Conservation (phyloP, 768 basidiomycete genomes). For the Phylloporus rhodoxanthus region DNA sequence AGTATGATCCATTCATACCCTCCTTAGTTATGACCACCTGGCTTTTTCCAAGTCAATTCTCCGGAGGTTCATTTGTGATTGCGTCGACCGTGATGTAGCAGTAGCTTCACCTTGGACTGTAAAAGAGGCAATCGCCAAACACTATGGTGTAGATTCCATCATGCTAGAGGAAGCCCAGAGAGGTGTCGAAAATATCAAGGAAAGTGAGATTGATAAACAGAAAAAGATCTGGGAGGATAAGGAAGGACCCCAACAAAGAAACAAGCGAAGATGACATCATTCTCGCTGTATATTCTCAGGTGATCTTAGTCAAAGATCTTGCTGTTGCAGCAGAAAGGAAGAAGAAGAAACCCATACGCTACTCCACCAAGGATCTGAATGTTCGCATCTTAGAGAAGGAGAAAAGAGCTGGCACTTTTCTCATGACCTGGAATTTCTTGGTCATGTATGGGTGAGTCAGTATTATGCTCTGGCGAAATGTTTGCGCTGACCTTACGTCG, state of each 20-base stretch:
- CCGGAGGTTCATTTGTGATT: slow-evolving; percentile 92
- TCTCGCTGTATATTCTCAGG: slow-evolving; percentile 8
- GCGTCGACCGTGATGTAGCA: slow-evolving; percentile 86
- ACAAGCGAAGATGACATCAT: slow-evolving; percentile 64
- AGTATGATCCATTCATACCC: slow-evolving; percentile 1
- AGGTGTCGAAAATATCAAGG: slow-evolving; percentile 74
- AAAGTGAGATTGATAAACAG: slow-evolving; percentile 86
- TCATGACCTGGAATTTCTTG: slow-evolving; percentile 92
- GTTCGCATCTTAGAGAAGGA: slow-evolving; percentile 76
- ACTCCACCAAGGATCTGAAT: slow-evolving; percentile 90
- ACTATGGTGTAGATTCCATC: slow-evolving; percentile 77
- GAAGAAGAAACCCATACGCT: slow-evolving; percentile 86
- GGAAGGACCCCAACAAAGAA: slow-evolving; percentile 79
- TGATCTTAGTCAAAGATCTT: slow-evolving; percentile 29
- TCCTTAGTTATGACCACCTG: slow-evolving; percentile 80
- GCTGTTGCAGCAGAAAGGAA: slow-evolving; percentile 58
- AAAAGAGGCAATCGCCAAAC: slow-evolving; percentile 74
- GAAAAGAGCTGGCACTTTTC: slow-evolving; percentile 74
- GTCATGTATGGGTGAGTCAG: slow-evolving; percentile 81
- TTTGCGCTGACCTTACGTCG: slow-evolving; percentile 6
- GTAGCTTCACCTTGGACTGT: slow-evolving; percentile 96
- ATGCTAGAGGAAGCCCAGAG: slow-evolving; percentile 83
- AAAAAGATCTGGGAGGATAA: slow-evolving; percentile 90
- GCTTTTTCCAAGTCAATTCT: slow-evolving; percentile 97
- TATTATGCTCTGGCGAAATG: neutral